A percentile compares a stretch with the other conserved stretches of the same genome.
These are phyloP conservation scores for Laguncularia racemosa DNA, from an alignment of 345 rosid species.

Conservation along the genomic window DNA sequence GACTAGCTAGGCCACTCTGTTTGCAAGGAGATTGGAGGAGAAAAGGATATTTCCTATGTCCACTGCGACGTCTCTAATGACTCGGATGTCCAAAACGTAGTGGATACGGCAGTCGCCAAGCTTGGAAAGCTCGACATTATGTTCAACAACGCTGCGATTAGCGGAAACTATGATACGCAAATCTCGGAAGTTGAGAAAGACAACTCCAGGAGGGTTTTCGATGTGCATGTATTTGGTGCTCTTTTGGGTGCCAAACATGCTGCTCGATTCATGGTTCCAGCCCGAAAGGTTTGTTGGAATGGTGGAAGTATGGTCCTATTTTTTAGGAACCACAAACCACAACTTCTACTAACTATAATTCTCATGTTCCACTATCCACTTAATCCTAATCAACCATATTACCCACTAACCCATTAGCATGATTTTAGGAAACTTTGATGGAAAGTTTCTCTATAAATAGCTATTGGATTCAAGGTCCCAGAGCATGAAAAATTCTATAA, in stretches of 20 bases:
- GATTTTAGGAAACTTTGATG: too few relatives aligned
- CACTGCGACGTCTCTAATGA: conserved; percentile 21
- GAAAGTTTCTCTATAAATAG: too few relatives aligned
- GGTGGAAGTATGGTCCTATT: too few relatives aligned
- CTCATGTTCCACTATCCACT: too few relatives aligned
- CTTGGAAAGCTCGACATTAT: conserved; percentile 27
- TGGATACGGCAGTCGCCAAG: conserved; percentile 16
- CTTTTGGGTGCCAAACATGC: conserved; percentile 24
- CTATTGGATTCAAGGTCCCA: too few relatives aligned
- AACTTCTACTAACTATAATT: too few relatives aligned
- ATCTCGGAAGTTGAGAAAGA: conserved; percentile 1
- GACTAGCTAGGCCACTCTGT: conserved; percentile 23
- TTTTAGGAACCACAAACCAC: too few relatives aligned
- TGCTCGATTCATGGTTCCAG: conserved; percentile 18
- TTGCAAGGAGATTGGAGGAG: conserved; percentile 7
- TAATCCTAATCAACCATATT: too few relatives aligned
- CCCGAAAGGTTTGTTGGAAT: conserved; percentile 6
- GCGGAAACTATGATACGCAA: not conserved
- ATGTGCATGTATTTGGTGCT: conserved; percentile 13
- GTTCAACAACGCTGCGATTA: conserved; percentile 21
- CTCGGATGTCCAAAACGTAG: conserved; percentile 12
- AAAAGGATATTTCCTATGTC: conserved; percentile 10
- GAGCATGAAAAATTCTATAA: too few relatives aligned
- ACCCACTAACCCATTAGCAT: too few relatives aligned
- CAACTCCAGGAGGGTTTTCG: conserved; percentile 10